These are phyloP conservation scores for Solanum megistacrolobum DNA, from an alignment of 257 asterid genomes.

Conservation along the genomic window DNA sequence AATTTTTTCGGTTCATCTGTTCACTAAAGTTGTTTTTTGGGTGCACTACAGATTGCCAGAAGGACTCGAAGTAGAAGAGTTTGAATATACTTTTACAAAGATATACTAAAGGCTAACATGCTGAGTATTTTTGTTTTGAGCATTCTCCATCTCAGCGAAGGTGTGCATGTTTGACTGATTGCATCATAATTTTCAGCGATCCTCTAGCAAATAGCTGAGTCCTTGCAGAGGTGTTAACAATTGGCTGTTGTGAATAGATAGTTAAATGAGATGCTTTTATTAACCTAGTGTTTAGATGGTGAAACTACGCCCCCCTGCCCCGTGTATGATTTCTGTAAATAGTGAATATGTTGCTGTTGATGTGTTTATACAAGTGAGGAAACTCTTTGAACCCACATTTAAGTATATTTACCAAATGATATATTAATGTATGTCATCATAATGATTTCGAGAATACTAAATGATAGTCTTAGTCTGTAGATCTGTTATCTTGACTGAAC, in stretches of 20 bases:
- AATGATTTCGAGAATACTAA: not conserved
- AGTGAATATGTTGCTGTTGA: not conserved
- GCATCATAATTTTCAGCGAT: not conserved
- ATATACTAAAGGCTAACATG: not conserved
- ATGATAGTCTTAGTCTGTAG: not conserved
- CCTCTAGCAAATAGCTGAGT: not conserved
- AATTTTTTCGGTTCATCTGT: not conserved
- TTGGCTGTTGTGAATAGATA: not conserved
- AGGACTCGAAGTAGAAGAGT: constrained; percentile 35
- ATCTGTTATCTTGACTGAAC: not conserved
- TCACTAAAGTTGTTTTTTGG: not conserved
- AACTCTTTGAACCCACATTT: not conserved
- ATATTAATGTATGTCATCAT: not conserved
- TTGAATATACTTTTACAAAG: constrained; percentile 1
- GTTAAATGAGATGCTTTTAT: not conserved
- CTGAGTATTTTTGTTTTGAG: not conserved
- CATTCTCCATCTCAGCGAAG: not conserved
- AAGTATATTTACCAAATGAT: not conserved
- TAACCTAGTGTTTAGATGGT: not conserved
- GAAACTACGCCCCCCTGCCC: not conserved
- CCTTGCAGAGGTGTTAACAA: not conserved
- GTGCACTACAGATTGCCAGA: constrained; percentile 25
- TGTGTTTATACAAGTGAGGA: not conserved
- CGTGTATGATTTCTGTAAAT: not conserved
- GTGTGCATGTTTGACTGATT: not conserved